These are phyloP conservation scores for Cryphonectria parasitica DNA, from an alignment of 2,329 filamentous ascomycete species.

Conservation along the genomic window DNA sequence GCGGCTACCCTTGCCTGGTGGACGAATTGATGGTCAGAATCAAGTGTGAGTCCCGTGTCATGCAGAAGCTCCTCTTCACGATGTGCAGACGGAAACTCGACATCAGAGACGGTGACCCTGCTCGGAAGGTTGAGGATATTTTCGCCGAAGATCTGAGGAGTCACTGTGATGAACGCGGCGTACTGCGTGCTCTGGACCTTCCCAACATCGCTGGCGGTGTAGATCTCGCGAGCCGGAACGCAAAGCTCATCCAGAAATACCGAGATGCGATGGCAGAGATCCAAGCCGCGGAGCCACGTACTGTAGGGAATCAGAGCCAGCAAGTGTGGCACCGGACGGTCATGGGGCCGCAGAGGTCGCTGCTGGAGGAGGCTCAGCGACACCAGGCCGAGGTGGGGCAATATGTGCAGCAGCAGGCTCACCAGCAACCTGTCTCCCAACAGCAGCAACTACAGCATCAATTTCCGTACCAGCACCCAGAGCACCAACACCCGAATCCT, in stretches of 20 bases:
- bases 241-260: constrained; percentile 27
- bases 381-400: neutral
- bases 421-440: no score
- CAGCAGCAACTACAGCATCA: no score
- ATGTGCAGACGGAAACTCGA: constrained; percentile 35
- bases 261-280: constrained; percentile 9
- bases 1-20: constrained; percentile 39
- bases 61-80: constrained; percentile 40
- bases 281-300: neutral
- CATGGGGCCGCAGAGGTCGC: neutral
- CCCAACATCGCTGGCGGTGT: neutral
- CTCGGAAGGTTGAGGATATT: constrained; percentile 32
- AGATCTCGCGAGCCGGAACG: constrained; percentile 31
- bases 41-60: constrained; percentile 35
- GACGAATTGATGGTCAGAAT: constrained; percentile 40
- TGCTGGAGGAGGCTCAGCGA: neutral
- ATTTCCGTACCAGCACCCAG: no score
- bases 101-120: constrained; percentile 30
- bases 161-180: constrained; percentile 22
- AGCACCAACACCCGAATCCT: no score
- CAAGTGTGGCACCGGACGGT: neutral
- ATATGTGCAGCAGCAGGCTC: neutral
- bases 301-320: no score
- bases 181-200: constrained; percentile 1
- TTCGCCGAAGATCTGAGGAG: constrained; percentile 34